These are phyloP conservation scores for Pythium coloratum DNA, from an alignment of 352 stramenopile species.

Conservation along the genomic window DNA sequence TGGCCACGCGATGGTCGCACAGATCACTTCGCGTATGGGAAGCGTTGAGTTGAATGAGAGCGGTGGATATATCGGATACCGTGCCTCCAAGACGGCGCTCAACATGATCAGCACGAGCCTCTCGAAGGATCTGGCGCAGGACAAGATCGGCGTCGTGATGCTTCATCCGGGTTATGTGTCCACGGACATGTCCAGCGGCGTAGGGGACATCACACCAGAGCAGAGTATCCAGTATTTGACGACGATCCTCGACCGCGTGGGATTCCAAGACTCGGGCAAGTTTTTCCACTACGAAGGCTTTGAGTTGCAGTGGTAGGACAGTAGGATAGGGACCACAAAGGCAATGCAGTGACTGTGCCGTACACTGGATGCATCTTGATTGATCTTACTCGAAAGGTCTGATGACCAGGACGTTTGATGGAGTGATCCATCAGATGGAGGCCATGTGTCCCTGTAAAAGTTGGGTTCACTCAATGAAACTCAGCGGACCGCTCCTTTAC, in stretches of 20 bases:
- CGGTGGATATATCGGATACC: conserved; percentile 43
- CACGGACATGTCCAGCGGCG: conserved; percentile 30
- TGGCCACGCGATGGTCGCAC: conserved; percentile 21
- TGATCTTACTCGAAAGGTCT: background rate
- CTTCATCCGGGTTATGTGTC: conserved; percentile 33
- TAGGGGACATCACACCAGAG: conserved; percentile 26
- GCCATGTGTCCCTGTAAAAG: background rate
- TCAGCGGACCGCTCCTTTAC: background rate
- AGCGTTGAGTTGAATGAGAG: conserved; percentile 13
- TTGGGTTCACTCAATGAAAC: background rate
- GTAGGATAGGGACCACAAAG: background rate
- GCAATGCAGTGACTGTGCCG: background rate
- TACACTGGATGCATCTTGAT: background rate
- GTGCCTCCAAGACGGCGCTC: conserved; percentile 46
- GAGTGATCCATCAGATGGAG: background rate
- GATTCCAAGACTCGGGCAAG: conserved; percentile 24
- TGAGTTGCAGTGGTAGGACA: conserved; percentile 30
- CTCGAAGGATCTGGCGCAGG: conserved; percentile 23
- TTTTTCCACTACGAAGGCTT: conserved; percentile 32
- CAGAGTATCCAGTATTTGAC: conserved; percentile 27
- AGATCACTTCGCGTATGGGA: conserved; percentile 20
- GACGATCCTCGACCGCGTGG: conserved; percentile 25
- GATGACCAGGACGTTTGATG: background rate
- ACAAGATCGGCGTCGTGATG: conserved; percentile 28
- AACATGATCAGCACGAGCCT: conserved; percentile 44